phyloP scores from a whole-genome alignment of 164 flowering plant genomes.

The Dillenia turbinata region DNA sequence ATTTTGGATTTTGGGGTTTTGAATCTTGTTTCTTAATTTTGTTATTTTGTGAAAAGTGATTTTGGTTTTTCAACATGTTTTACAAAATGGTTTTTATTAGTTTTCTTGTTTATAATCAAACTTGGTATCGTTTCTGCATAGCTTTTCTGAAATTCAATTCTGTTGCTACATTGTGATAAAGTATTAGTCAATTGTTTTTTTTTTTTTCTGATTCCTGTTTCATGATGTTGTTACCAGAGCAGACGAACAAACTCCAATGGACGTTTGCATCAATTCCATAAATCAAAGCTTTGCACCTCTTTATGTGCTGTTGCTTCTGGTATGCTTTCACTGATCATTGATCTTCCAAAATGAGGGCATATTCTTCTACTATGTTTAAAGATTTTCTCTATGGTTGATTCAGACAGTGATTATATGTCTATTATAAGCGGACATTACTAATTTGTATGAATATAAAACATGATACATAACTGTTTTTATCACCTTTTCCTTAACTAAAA shows the following conservation, averaged over 20 bases:
- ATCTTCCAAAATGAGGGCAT: no score
- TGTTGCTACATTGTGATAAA: not conserved
- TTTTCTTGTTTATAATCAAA: no score
- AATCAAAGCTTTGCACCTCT: constrained; percentile 75
- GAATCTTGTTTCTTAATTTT: not conserved
- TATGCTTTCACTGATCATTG: constrained; percentile 19
- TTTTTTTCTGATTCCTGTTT: not conserved
- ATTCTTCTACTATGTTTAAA: no score
- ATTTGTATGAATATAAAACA: no score
- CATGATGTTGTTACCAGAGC: constrained; percentile 29
- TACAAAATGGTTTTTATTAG: not conserved
- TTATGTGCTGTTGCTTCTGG: constrained; percentile 81
- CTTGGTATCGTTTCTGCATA: no score
- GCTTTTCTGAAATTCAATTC: not conserved
- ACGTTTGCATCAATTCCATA: constrained; percentile 69
- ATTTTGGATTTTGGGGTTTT: not conserved
- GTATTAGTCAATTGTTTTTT: not conserved
- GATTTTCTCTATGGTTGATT: no score
- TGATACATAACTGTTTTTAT: no score
- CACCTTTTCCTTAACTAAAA: no score
- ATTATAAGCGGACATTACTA: no score
- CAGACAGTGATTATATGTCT: no score
- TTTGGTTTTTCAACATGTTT: not conserved
- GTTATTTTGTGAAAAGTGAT: not conserved
- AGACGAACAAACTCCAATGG: constrained; percentile 84